Evolutionary conservation across 1,284 basidiomycete genomes (phyloP), one percentile per base, ranked within the genome.

Genomic region (Ceratobasidium sp.): DNA sequence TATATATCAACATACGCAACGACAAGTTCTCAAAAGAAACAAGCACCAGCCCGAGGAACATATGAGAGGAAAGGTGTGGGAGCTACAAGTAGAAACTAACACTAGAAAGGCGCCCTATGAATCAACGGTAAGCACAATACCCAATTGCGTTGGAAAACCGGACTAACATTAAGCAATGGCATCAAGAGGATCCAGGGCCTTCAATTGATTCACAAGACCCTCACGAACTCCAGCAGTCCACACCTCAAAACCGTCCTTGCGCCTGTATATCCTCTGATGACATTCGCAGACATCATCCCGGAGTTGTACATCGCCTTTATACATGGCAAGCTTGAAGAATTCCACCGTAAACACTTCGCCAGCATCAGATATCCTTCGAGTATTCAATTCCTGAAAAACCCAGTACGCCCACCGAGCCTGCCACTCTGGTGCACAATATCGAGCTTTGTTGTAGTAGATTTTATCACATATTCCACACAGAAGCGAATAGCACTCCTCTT

Each of bases 401-500:
- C 59, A 37, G 34, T 40, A 25, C 8, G 71, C 43, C 71, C 61
- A 64, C 19, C 71, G 43, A 43, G 59, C 40, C 34, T 49, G 59
- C 71, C 71, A 74, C 37, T 74, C 71, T 15, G 71, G 57, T 1
- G 59, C 57, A 37, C 46, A 22, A 15, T 25, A 22, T 3, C 46
- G 49, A 5, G 37, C 19, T 11, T 19, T 32, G 15, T 40, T 34
- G 19, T n/a, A n/a, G 29, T 29, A 32, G 2, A 32, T 46, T 2
- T 11, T 22, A 2, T 49, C 22, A 22, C 69, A 71, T 0, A 9
- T 17, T 8, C 7, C 2, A 19, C 69, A 71, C 22, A 59, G 40
- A 19, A 49, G 17, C 8, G 29, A 0, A 9, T 6, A 25, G 19
- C 22, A 49, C 19, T 15, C 29, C 0, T 29, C 1, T 9, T 25